Base-by-base conservation (phyloP, 2,329 filamentous ascomycete genomes). In the Pyrenochaeta sp. region DNA sequence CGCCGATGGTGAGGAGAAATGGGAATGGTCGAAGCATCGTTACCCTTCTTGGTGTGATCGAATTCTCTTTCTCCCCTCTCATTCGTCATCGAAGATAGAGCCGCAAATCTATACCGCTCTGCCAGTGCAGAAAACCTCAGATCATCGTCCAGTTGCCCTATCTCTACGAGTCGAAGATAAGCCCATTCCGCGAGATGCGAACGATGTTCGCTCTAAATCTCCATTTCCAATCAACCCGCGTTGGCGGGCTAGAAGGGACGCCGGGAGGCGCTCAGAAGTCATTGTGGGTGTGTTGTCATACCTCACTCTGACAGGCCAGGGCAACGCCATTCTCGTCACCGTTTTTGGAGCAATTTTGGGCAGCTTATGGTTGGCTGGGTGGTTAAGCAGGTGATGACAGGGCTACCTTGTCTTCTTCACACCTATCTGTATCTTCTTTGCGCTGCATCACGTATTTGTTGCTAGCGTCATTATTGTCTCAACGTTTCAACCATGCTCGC, bases 21-120 rank as follows among this genome's bases (percentile, higher is more conserved):
- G 90, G 88, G 77, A 81, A 29, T 97, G 92, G 85, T 90, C 92
- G 7, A 80, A 82, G 51, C 90, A 96, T 72, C 87, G 95, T 40
- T 96, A 91, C 83, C 71, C 95, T 1, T 88, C 89, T 68, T 98
- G 94, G 95, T 97, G 92, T 67, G 95, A 98, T 75, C 87, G 95
- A 3, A 88, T 98, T 17, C 79, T 98, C 17, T 98, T 87, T 74
- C 80, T 94, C 2, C 67, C 69, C 2, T 61, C 71, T 9, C 63
- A 86, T 84, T 51, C 64, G 15, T 44, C 62, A 3, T 17, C 74
- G 75, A 18, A 79, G 7, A 82, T 91, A n/a, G 75, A 78, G 20
- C 80, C 86, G 2, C 77, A 83, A 23, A 79, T 75, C 20, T 98
- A 98, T 74, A 82, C 87, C 14, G 86, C 90, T 14, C 80, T 98